Evolutionary conservation across 2,329 filamentous ascomycete genomes (phyloP), one percentile per base, ranked within the genome.

Genomic region (Epichloe gansuensis): DNA sequence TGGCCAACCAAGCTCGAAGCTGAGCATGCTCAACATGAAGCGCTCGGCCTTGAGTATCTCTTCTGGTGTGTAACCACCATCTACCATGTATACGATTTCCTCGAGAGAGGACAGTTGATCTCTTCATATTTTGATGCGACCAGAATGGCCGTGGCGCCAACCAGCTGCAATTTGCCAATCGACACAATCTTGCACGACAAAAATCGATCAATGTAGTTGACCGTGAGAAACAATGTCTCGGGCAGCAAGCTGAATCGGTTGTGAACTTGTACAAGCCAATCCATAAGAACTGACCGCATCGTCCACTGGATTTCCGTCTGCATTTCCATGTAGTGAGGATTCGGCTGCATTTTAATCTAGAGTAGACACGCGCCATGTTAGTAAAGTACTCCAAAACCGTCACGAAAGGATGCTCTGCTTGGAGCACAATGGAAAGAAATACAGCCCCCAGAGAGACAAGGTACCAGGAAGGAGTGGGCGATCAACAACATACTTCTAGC

Each of bases 241-340:
- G 91, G 91, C 8, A 97, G 80, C 31, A 98, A 79, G 38, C 80
- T 82, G 72, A 98, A 98, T 38, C 93, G 88, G 61, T 85, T 82
- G 67, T 98, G 93, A 34, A 98, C 93, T 68, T 98, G 91, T 46
- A 97, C 86, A 44, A 98, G 77, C 93, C 93, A 98, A 69, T 97
- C 93, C 83, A 98, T 94, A 52, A 98, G 77, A 23, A 97, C 89
- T 5, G 90, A 86, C 46, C 93, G 88, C 93, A 97, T 98, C 3
- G 91, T 95, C 93, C 93, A 98, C 66, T 95, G 88, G 53, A 98
- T 94, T 69, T 97, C 91, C n/a, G 86, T 84, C 68, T 98, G 93
- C 59, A 86, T 83, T 57, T 95, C 89, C 91, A 98, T 98, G 75
- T 98, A 98, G 66, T 93, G 82, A 3, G 89, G 77, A 63, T 93